Evolutionary conservation across 202 grass and related monocot species (phyloP), one percentile per base, ranked within the genome.

Genomic region (Musa balbisiana): DNA sequence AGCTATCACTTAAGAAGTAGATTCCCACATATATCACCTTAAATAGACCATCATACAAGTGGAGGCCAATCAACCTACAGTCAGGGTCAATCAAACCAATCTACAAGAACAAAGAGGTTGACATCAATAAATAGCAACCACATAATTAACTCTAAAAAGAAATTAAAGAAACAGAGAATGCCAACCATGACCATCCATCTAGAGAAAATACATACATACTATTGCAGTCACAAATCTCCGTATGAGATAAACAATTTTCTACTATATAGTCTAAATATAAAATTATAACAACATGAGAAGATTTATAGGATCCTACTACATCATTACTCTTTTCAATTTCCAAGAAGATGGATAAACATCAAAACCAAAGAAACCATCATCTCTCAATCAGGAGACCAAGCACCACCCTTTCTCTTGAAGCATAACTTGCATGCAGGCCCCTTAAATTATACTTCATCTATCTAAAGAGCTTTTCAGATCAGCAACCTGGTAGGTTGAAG

Each of bases 31-130:
- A 13, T 51, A 67, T 84, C 79, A 92, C 95, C 85, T 99, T 99
- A 83, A 99, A 99, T 79, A 99, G 93, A 19, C 95, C 91, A 26
- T 99, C 91, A 15, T 99, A 99, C 53, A 92, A 81, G 75, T 95
- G 95, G 77, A 99, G 91, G 55, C 95, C 95, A 68, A 99, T 92
- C 55, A 99, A 83, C 27, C 95, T 84, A 85, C 95, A 99, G 49
- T 99, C 91, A 73, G 95, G 95, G 71, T 99, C 95, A 11, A 99
- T 88, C 52, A 95, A 92, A 59, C 95, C 95, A 77, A 99, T 99
- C 95, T 99, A 86, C 59, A 65, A 80, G 22, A 78, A 75, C 16
- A 85, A 80, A 82, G 19, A 68, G 52, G 71, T 80, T 51, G 67
- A 1, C 27, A 64, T 72, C 23, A 9, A 20, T 12, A 77, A 66